These are phyloP conservation scores for Dalbergia oliveri DNA, from an alignment of 306 rosid genomes.

Conservation along the genomic window DNA sequence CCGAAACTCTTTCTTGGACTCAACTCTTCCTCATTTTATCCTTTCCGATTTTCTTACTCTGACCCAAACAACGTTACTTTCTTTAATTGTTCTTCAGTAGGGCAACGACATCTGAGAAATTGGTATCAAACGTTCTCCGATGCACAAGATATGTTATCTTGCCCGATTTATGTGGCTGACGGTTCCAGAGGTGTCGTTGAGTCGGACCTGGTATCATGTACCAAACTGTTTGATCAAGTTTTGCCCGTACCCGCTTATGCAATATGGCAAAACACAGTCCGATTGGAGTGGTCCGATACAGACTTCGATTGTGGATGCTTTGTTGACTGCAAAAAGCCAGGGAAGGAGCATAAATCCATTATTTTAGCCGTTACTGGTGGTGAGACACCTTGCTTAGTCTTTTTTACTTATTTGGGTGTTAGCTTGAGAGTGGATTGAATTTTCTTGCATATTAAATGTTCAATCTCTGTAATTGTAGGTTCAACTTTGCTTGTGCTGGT, in stretches of 20 bases:
- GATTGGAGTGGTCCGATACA: not conserved
- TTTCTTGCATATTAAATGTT: not conserved
- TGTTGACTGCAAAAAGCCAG: not conserved
- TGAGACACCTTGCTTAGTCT: no score
- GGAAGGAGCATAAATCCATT: not conserved
- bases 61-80: not conserved
- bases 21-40: not conserved
- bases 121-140: rapidly evolving
- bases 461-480: not conserved
- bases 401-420: not conserved
- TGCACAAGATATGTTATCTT: slow-evolving; percentile 14
- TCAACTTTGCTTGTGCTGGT: not conserved
- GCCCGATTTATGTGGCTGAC: not conserved
- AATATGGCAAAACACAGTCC: rapidly evolving
- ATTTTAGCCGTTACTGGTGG: slow-evolving; percentile 2
- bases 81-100: slow-evolving; percentile 39
- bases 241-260: rapidly evolving
- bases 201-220: not conserved
- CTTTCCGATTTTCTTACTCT: not conserved
- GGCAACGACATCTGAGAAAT: not conserved
- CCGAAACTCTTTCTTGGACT: not conserved
- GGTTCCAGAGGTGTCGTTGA: not conserved
- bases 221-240: not conserved
- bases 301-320: not conserved
- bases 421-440: no score